These are phyloP conservation scores for Peniophora sp. DNA, from an alignment of 1,284 basidiomycete genomes.

Conservation along the genomic window DNA sequence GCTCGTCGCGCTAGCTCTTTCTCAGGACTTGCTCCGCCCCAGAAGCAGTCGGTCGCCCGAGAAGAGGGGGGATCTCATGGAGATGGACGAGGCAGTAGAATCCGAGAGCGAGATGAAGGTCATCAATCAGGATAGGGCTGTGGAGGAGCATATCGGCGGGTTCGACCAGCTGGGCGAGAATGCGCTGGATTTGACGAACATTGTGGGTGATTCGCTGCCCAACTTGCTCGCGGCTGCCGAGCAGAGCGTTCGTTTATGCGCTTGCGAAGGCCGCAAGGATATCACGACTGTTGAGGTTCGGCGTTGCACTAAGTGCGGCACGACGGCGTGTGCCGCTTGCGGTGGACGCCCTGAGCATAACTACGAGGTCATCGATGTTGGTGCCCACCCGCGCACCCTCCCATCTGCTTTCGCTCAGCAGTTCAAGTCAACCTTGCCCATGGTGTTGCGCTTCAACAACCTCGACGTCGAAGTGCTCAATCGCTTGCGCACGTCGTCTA, in stretches of 20 bases:
- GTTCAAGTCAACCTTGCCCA: conserved; percentile 79
- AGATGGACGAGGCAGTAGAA: conserved; percentile 56
- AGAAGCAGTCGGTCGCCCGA: conserved; percentile 22
- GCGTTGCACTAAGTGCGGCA: conserved; percentile 71
- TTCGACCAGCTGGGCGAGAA: conserved; percentile 56
- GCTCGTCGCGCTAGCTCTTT: conserved; percentile 71
- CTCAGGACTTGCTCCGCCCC: conserved; percentile 54
- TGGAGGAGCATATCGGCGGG: conserved; percentile 48
- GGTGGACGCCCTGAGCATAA: conserved; percentile 88
- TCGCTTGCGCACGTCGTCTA: conserved; percentile 35
- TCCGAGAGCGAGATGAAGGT: conserved; percentile 28
- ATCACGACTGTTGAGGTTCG: conserved; percentile 65
- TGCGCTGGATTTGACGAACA: conserved; percentile 64
- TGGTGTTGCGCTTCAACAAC: conserved; percentile 62
- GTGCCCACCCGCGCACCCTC: conserved; percentile 43
- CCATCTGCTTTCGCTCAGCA: conserved; percentile 70
- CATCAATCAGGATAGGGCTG: background rate
- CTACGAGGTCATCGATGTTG: conserved; percentile 46
- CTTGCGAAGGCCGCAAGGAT: conserved; percentile 82
- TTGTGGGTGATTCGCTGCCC: conserved; percentile 36
- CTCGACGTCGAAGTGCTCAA: conserved; percentile 53
- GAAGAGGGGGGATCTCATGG: conserved; percentile 31
- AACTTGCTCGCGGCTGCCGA: conserved; percentile 61
- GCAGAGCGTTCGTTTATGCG: conserved; percentile 73
- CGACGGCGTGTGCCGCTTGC: conserved; percentile 81